Percentiles rank a stretch among this genome's conserved stretches.
These are phyloP conservation scores for Nitzschia sp. DNA, from an alignment of 108 stramenopile genomes.

Conservation along the genomic window DNA sequence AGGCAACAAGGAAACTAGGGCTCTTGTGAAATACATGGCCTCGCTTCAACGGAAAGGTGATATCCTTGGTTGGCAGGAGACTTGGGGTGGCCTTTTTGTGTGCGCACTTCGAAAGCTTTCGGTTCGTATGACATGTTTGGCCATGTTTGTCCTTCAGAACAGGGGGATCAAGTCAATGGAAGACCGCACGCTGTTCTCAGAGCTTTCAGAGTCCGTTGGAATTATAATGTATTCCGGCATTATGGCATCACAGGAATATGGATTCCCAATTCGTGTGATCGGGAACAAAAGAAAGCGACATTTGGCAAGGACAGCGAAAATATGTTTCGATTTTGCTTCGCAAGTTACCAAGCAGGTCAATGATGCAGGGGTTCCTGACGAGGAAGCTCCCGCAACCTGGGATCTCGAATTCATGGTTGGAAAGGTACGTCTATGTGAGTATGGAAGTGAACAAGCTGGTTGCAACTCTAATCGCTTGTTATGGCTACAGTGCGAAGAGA, in stretches of 20 bases:
- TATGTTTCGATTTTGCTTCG: constrained; percentile 54
- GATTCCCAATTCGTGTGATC: constrained; percentile 69
- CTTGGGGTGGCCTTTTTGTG: constrained; percentile 86
- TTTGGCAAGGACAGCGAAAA: constrained; percentile 54
- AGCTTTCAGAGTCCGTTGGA: constrained; percentile 68
- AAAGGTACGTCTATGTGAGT: constrained; percentile 46
- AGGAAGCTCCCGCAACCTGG: constrained; percentile 51
- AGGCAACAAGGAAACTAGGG: neutral
- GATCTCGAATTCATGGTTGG: constrained; percentile 80
- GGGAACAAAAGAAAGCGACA: constrained; percentile 52
- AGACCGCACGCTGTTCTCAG: constrained; percentile 39
- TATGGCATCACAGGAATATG: constrained; percentile 74
- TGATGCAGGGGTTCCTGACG: constrained; percentile 28
- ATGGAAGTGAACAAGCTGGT: neutral
- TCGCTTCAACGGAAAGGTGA: constrained; percentile 37
- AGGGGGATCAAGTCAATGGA: constrained; percentile 36
- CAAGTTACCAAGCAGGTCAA: constrained; percentile 32
- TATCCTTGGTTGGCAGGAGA: constrained; percentile 62
- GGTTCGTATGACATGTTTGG: constrained; percentile 40
- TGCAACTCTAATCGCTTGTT: neutral
- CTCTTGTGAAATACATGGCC: constrained; percentile 14
- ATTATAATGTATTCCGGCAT: constrained; percentile 62
- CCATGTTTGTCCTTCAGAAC: constrained; percentile 52
- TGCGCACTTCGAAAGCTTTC: constrained; percentile 60
- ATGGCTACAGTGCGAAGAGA: constrained; percentile 59